Evolutionary conservation across 1,284 basidiomycete genomes (phyloP), one percentile per base, ranked within the genome.

Genomic region (Cutaneotrichosporon sp.): DNA sequence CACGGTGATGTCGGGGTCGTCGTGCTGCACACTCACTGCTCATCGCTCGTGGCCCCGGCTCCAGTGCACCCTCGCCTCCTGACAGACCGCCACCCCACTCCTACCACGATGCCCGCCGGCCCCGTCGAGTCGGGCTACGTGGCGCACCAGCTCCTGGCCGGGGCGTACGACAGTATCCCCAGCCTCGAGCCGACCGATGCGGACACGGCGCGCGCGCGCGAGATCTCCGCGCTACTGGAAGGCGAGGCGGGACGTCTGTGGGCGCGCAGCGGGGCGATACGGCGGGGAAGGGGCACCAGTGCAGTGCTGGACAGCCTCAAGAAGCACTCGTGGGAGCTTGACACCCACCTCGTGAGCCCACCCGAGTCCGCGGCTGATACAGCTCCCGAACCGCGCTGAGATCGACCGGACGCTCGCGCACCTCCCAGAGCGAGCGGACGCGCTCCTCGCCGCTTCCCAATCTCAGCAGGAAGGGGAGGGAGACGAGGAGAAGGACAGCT

Each of bases 101-200:
- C 18, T 18, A 7, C 7, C 16, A 18, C 5, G 16, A 42, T 42
- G 38, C 47, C 45, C 3, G 45, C 45, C 6, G 47, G 47, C 27
- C 27, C 56, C 1, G 8, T 49, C 8, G 61, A 54, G 18, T 33
- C 54, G 9, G 63, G 56, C 10, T 65, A 65, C 49, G 54, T 65
- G n/a, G 59, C 64, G 13, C 57, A 49, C 24, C 54, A 55, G 20
- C 56, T 65, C 24, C 52, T 29, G 9, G 14, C 29, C 5, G 54
- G 57, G 5, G 45, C 33, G n/a, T 56, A 59, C 31, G 34, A 38
- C 18, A 14, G 31, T 5, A 54, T 62, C 47, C 50, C 50, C 22
- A 31, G 25, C 31, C 50, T 52, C 33, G 14, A 22, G 6, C 47
- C 47, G 13, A 29, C 25, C 3, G 18, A 20, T 14, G 47, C 10